Evolutionary conservation across 2,329 filamentous ascomycete genomes (phyloP).

Genomic region (Paraphaeosphaeria minitans): DNA sequence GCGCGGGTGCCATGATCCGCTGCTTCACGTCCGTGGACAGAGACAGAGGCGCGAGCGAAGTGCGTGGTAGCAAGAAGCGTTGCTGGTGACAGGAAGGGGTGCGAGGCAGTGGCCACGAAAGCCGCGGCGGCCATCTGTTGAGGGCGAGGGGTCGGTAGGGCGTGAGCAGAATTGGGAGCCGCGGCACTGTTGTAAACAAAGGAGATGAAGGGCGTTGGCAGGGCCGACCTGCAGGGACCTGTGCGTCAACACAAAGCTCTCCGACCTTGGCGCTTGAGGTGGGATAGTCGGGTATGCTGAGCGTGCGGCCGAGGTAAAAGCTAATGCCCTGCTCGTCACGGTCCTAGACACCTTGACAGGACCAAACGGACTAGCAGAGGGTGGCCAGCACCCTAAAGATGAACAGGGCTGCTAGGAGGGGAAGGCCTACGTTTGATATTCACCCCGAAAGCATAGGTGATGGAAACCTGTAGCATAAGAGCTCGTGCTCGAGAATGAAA

Average conservation of each 20-base stretch:
- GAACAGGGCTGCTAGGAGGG: background rate
- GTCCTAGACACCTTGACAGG: background rate
- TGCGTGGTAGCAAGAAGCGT: background rate
- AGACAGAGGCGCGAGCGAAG: background rate
- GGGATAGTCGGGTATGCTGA: background rate
- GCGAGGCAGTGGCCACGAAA: background rate
- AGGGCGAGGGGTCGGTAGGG: background rate
- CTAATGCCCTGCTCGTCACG: background rate
- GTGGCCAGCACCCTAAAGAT: background rate
- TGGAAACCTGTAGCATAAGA: slow-evolving; percentile 1
- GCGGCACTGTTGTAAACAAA: background rate
- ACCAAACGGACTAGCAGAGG: background rate
- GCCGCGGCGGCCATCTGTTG: background rate
- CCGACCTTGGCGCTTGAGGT: background rate
- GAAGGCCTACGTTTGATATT: background rate
- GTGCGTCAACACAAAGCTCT: background rate
- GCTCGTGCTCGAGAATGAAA: slow-evolving; percentile 7
- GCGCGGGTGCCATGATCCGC: background rate
- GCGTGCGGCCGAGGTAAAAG: background rate
- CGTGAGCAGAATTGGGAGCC: background rate
- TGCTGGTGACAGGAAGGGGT: background rate
- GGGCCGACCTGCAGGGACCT: background rate
- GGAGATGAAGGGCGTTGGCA: background rate
- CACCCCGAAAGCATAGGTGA: slow-evolving; percentile 1
- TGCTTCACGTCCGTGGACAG: background rate